These are phyloP conservation scores for Boletus subcaerulescens DNA, from an alignment of 768 basidiomycete genomes.

Conservation along the genomic window DNA sequence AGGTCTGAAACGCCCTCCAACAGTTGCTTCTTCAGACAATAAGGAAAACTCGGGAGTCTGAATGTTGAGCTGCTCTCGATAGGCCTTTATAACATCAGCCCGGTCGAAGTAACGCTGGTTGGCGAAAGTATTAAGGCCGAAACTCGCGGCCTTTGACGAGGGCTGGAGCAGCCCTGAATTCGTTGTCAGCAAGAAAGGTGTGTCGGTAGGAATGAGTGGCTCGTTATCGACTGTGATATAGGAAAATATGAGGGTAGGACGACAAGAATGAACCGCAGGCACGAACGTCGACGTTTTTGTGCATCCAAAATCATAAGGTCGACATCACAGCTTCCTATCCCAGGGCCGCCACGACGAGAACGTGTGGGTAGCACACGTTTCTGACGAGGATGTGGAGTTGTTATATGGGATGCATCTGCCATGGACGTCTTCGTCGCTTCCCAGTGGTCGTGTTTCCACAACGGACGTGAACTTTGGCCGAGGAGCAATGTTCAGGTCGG, in stretches of 20 bases:
- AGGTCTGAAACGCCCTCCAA: conserved; percentile 69
- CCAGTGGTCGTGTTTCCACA: conserved; percentile 7
- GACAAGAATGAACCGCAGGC: conserved; percentile 4
- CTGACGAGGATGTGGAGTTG: conserved; percentile 46
- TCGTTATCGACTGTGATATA: conserved; percentile 59
- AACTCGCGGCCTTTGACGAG: conserved; percentile 36
- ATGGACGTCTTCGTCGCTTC: conserved; percentile 20
- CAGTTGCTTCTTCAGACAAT: conserved; percentile 47
- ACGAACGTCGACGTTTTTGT: conserved; percentile 71
- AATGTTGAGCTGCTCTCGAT: conserved; percentile 65
- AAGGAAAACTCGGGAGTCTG: conserved; percentile 72
- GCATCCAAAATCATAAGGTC: conserved; percentile 85
- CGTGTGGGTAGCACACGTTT: conserved; percentile 83
- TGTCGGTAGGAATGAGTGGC: conserved; percentile 63
- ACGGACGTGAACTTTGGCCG: conserved; percentile 3
- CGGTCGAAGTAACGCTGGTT: conserved; percentile 76
- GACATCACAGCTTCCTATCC: conserved; percentile 73
- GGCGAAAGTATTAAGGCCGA: conserved; percentile 52
- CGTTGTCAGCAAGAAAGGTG: conserved; percentile 72
- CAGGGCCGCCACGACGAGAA: conserved; percentile 75
- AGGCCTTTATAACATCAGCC: conserved; percentile 71
- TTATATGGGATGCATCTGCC: conserved; percentile 35
- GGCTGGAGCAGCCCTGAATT: conserved; percentile 51
- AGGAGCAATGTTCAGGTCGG: not conserved
- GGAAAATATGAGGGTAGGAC: conserved; percentile 18